A percentile compares a stretch with the other conserved stretches of the same genome.
phyloP scores from a whole-genome alignment of 495 filamentous ascomycete genomes.

The Tuber aestivum region DNA sequence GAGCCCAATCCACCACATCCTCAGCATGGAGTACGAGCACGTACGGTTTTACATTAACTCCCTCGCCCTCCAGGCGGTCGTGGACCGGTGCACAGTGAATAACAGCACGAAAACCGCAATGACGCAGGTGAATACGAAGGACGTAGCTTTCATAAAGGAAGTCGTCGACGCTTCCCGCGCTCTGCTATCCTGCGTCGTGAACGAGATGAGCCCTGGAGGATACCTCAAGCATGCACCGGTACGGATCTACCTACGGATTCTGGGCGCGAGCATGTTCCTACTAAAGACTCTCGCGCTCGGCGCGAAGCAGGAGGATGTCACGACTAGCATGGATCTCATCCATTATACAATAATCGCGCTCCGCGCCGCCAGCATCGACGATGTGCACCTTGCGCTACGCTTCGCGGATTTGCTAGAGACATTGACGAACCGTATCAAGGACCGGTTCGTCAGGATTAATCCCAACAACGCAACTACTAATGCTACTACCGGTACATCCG shows the following conservation, averaged over 20 bases:
- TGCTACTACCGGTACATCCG: neutral
- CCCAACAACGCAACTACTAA: conserved; percentile 24
- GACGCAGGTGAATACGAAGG: conserved; percentile 53
- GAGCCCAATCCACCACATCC: conserved; percentile 69
- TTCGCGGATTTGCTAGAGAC: conserved; percentile 89
- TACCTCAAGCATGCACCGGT: conserved; percentile 90
- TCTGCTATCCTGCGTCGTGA: conserved; percentile 73
- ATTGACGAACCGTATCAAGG: conserved; percentile 65
- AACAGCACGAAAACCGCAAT: conserved; percentile 50
- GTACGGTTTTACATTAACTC: conserved; percentile 89
- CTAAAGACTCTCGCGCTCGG: conserved; percentile 93
- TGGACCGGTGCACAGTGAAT: conserved; percentile 76
- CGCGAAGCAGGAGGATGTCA: conserved; percentile 80
- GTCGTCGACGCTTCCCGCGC: conserved; percentile 82
- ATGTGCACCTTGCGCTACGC: conserved; percentile 88
- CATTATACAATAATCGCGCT: conserved; percentile 74
- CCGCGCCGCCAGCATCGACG: conserved; percentile 81
- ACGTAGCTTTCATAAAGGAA: conserved; percentile 70
- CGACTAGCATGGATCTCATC: conserved; percentile 71
- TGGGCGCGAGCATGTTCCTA: conserved; percentile 91
- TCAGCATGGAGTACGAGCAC: conserved; percentile 87
- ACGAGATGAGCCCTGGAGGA: conserved; percentile 71
- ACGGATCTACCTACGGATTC: conserved; percentile 87
- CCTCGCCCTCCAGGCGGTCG: conserved; percentile 84
- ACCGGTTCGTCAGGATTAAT: conserved; percentile 56